Percentiles rank a stretch among this genome's conserved stretches.
These are phyloP conservation scores for Heimioporus sp. DNA, from an alignment of 768 basidiomycete species.

Conservation along the genomic window DNA sequence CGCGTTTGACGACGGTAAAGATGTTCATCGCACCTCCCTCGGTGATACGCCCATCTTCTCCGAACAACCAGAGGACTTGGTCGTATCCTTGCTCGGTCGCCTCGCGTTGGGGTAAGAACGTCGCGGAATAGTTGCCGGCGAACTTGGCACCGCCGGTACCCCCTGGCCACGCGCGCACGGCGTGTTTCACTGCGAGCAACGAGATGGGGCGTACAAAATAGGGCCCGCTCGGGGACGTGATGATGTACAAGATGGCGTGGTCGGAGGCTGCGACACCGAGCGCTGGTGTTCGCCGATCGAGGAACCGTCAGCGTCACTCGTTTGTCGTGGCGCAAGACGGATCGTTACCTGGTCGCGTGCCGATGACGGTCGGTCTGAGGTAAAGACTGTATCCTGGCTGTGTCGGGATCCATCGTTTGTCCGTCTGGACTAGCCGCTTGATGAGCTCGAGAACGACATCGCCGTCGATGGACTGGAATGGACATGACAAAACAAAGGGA, in stretches of 20 bases:
- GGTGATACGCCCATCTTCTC: slow-evolving; percentile 51
- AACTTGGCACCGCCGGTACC: slow-evolving; percentile 67
- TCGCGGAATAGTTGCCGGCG: slow-evolving; percentile 62
- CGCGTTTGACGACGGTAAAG: slow-evolving; percentile 60
- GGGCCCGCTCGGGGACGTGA: slow-evolving; percentile 60
- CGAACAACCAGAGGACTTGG: slow-evolving; percentile 78
- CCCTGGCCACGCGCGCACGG: slow-evolving; percentile 80
- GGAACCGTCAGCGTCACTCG: neutral
- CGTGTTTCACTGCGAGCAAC: slow-evolving; percentile 63
- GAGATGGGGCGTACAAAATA: slow-evolving; percentile 55
- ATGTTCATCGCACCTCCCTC: slow-evolving; percentile 83
- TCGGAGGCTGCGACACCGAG: slow-evolving; percentile 74
- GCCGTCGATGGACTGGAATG: slow-evolving; percentile 40
- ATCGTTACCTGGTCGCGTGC: slow-evolving; percentile 38
- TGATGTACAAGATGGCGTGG: slow-evolving; percentile 83
- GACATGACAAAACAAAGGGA: too few species aligned
- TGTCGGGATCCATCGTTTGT: slow-evolving; percentile 83
- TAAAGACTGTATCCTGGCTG: slow-evolving; percentile 78
- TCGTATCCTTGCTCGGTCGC: slow-evolving; percentile 70
- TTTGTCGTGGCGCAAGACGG: neutral
- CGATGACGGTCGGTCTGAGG: slow-evolving; percentile 76
- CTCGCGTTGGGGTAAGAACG: slow-evolving; percentile 60
- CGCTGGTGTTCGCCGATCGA: slow-evolving; percentile 24
- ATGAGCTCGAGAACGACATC: slow-evolving; percentile 49
- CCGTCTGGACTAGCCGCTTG: slow-evolving; percentile 66